A percentile compares a stretch with the other conserved stretches of the same genome.
Evolutionary conservation across 31 red algal species (phyloP).

Genomic region (Porphyra umbilicalis): DNA sequence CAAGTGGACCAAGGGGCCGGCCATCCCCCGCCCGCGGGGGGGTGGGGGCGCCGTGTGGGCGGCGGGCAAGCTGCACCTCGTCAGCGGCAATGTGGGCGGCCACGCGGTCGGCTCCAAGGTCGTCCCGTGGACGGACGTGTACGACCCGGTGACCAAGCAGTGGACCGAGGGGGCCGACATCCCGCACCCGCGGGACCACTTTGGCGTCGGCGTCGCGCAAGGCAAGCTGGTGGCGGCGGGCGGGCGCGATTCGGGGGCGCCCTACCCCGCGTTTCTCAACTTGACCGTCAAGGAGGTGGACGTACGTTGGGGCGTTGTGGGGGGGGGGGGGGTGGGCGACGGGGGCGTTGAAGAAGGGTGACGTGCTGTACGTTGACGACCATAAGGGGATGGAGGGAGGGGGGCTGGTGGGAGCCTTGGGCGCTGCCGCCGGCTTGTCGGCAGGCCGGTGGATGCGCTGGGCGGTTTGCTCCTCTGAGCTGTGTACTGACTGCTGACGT

Average conservation of each 20-base stretch:
- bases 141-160: neutral
- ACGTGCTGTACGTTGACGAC: too few species aligned
- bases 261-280: neutral
- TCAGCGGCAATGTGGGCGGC: slow-evolving; percentile 61
- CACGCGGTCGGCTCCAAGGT: slow-evolving; percentile 30
- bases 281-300: neutral
- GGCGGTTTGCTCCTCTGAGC: too few species aligned
- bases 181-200: slow-evolving; percentile 14
- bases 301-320: neutral
- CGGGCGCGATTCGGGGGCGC: neutral
- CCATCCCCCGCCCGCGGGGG: slow-evolving; percentile 37
- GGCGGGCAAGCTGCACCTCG: slow-evolving; percentile 30
- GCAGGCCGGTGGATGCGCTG: too few species aligned
- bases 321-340: slow-evolving; percentile 8
- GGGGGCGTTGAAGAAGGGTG: too few species aligned
- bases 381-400: too few species aligned
- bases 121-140: slow-evolving; percentile 45
- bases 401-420: too few species aligned
- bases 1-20: slow-evolving; percentile 35
- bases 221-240: slow-evolving; percentile 5
- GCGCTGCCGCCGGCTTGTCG: too few species aligned
- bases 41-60: slow-evolving; percentile 33
- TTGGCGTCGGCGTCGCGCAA: slow-evolving; percentile 17
- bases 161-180: neutral
- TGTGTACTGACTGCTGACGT: too few species aligned